Evolutionary conservation across 2,329 filamentous ascomycete species (phyloP).

Genomic region (Cladosporium halotolerans): DNA sequence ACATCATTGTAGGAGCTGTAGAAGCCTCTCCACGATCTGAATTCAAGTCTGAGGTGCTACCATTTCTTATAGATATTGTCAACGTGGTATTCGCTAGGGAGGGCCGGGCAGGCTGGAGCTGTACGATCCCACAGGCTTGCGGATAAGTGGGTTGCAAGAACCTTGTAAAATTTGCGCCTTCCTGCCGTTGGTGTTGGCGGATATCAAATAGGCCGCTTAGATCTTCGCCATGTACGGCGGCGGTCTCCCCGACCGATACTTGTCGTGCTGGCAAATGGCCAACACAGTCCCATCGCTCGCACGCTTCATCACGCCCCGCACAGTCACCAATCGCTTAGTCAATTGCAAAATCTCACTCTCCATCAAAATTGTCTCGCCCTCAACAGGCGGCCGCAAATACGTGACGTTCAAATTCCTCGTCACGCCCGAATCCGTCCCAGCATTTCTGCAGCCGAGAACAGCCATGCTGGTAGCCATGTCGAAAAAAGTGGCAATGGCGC

Average conservation of each 20-base stretch:
- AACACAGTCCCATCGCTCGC: slow-evolving; percentile 29
- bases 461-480: slow-evolving; percentile 47
- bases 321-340: slow-evolving; percentile 36
- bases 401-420: slow-evolving; percentile 39
- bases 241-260: slow-evolving; percentile 14
- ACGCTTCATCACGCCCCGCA: slow-evolving; percentile 36
- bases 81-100: too few species aligned
- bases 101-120: too few species aligned
- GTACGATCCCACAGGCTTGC: too few species aligned
- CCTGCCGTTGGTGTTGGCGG: too few species aligned
- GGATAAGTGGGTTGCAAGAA: too few species aligned
- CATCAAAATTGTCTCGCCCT: slow-evolving; percentile 36
- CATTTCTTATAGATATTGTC: too few species aligned
- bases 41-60: too few species aligned
- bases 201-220: background rate
- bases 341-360: slow-evolving; percentile 41
- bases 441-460: slow-evolving; percentile 28
- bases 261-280: slow-evolving; percentile 32
- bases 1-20: too few species aligned
- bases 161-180: too few species aligned
- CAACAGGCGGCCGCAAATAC: slow-evolving; percentile 38
- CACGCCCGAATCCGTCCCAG: slow-evolving; percentile 40
- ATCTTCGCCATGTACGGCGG: background rate
- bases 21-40: too few species aligned
- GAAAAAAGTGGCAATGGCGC: slow-evolving; percentile 48